Evolutionary conservation across 2,329 filamentous ascomycete genomes (phyloP).

Genomic region (Fusarium phyllophilum): DNA sequence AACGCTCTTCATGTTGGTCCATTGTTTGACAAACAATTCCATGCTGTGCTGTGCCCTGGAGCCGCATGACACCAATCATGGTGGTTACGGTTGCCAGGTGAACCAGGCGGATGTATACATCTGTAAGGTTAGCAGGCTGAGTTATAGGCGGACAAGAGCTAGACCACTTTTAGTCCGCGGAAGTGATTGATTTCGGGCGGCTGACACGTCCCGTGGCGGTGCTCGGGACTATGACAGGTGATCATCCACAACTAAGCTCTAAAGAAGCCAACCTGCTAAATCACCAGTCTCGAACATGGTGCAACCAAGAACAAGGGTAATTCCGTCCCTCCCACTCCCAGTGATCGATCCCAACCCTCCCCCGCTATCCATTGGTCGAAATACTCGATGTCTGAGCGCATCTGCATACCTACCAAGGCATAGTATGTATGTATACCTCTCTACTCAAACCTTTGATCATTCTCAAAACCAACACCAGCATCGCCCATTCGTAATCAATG

Average conservation of each 20-base stretch:
- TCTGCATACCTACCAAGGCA: not conserved
- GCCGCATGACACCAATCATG: not conserved
- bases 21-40: not conserved
- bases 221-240: not conserved
- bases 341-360: not conserved
- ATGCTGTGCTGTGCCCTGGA: constrained; percentile 28
- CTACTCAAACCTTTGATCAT: not conserved
- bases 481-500: not conserved
- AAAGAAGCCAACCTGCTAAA: not conserved
- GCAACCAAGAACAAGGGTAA: constrained; percentile 11
- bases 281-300: not conserved
- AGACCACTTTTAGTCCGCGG: not conserved
- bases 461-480: not conserved
- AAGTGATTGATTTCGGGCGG: not conserved
- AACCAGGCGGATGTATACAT: constrained; percentile 1
- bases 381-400: not conserved
- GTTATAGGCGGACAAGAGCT: not conserved
- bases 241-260: not conserved
- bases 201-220: not conserved
- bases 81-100: constrained; percentile 36
- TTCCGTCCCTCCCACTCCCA: constrained; percentile 9
- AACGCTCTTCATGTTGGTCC: not conserved
- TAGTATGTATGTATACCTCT: not conserved
- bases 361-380: not conserved
- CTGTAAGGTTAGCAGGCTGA: not conserved